Evolutionary conservation across 2,329 filamentous ascomycete species (phyloP), one percentile per base, ranked within the genome.

Genomic region (Fusarium sacchari): DNA sequence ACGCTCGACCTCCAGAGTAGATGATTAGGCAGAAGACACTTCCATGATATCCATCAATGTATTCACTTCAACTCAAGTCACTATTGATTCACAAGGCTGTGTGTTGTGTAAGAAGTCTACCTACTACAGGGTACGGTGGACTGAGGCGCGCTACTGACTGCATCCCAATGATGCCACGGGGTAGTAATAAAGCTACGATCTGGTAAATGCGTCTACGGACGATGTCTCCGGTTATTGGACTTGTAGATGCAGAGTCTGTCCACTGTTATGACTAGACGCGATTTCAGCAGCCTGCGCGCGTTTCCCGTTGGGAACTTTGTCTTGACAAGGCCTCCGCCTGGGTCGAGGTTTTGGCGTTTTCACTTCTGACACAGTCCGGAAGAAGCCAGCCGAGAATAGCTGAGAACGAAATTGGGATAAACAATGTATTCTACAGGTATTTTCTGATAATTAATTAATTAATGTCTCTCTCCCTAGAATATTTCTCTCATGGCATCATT

Each of bases 401-500:
- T 12, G 44, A 5, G 0, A 10, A 30, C 22, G 14, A 7, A 9
- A 22, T 7, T 8, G 2, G 17, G 4, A 12, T 7, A 24, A 18
- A 11, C 15, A 12, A 3, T 7, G 20, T 12, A 17, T n/a, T n/a
- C n/a, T n/a, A n/a, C n/a, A n/a, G n/a, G n/a, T n/a, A n/a, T n/a
- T n/a, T 32, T 32, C 32, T 32, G 32, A 32, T 7, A 32, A 32
- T 39, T 12, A 20, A 9, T 26, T 26, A 6, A 5, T 26, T 26
- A 6, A 0, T 26, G 18, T 1, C n/a, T 24, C 9, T 8, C 11
- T 10, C 3, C 17, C 12, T 12, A 13, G 20, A 3, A n/a, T n/a
- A 13, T 30, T 55, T 43, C 8, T 13, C 44, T 30, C 24, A 56
- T 62, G 60, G 43, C 57, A 74, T 69, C 72, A 69, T 59, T 57